Evolutionary conservation across 768 basidiomycete genomes (phyloP).

Genomic region (Coprinopsis sp.): DNA sequence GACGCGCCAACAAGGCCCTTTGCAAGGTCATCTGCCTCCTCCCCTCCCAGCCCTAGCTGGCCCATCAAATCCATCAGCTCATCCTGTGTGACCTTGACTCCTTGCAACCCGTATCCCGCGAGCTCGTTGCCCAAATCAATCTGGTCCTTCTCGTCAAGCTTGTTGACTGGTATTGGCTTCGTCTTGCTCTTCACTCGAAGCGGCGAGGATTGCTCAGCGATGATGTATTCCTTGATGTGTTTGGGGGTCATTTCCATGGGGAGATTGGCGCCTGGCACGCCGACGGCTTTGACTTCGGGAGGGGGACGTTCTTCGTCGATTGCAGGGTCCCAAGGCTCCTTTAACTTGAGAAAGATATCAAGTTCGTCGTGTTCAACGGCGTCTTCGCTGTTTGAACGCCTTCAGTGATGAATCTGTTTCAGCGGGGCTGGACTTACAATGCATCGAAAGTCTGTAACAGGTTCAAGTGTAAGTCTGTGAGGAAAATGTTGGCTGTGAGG

Average conservation of each 20-base stretch:
- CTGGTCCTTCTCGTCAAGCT: constrained; percentile 36
- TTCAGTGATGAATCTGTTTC: neutral
- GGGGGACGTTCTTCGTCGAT: constrained; percentile 52
- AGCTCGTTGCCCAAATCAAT: constrained; percentile 69
- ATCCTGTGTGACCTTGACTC: constrained; percentile 71
- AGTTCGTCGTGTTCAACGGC: constrained; percentile 79
- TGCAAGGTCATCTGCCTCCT: constrained; percentile 73
- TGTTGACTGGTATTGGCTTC: constrained; percentile 46
- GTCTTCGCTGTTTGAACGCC: constrained; percentile 53
- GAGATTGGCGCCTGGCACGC: constrained; percentile 73
- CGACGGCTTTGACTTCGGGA: constrained; percentile 57
- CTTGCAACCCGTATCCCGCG: constrained; percentile 67
- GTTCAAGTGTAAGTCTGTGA: neutral
- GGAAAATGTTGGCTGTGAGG: constrained; percentile 2
- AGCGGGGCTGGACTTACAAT: constrained; percentile 47
- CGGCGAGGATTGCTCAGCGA: constrained; percentile 44
- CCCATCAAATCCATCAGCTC: constrained; percentile 67
- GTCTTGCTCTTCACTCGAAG: constrained; percentile 31
- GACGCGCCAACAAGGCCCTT: constrained; percentile 44
- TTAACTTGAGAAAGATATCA: constrained; percentile 63
- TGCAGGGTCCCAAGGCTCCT: constrained; percentile 59
- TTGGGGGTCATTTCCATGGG: constrained; percentile 82
- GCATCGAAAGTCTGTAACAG: constrained; percentile 56
- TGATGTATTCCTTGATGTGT: constrained; percentile 54
- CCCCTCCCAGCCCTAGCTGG: constrained; percentile 70